Conservation (phyloP, 2,329 filamentous ascomycete genomes). For the Colletotrichum falcatum region DNA sequence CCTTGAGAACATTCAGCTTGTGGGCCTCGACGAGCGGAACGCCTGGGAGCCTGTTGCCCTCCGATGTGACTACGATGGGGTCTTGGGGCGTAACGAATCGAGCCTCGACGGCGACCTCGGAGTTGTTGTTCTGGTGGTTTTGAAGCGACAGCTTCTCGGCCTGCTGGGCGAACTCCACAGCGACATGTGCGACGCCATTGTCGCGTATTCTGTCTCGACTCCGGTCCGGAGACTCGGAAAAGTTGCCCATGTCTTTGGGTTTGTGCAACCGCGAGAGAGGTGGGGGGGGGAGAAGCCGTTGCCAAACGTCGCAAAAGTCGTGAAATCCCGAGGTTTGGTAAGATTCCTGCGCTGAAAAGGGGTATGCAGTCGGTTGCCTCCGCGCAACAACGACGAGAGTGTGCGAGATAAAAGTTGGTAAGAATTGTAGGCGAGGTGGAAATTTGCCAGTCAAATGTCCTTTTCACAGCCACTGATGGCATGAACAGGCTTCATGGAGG, state of each 20-base stretch:
- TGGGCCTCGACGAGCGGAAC: constrained; percentile 78
- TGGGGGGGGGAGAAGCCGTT: background rate
- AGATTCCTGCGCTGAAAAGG: background rate
- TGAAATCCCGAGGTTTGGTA: background rate
- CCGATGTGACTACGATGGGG: constrained; percentile 75
- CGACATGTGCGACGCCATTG: constrained; percentile 52
- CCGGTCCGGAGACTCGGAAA: constrained; percentile 35
- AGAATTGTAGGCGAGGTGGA: background rate
- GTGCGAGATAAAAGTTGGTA: constrained; percentile 10
- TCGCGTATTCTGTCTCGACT: constrained; percentile 33
- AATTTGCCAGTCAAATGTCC: constrained; percentile 21
- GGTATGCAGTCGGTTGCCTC: background rate
- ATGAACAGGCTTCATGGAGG: constrained; percentile 34
- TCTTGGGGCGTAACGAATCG: constrained; percentile 77
- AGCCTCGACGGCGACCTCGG: constrained; percentile 69
- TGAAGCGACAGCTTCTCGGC: constrained; percentile 67
- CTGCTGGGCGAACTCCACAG: constrained; percentile 71
- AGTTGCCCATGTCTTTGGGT: constrained; percentile 25
- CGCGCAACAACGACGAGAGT: background rate
- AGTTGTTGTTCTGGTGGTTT: constrained; percentile 45
- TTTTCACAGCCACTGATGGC: constrained; percentile 35
- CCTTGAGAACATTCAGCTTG: constrained; percentile 74
- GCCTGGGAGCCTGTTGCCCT: constrained; percentile 74
- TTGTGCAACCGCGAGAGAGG: background rate
- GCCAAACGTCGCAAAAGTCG: constrained; percentile 13